Evolutionary conservation across 164 flowering plant species (phyloP), one percentile per base, ranked within the genome.

Genomic region (Akebia trifoliata): DNA sequence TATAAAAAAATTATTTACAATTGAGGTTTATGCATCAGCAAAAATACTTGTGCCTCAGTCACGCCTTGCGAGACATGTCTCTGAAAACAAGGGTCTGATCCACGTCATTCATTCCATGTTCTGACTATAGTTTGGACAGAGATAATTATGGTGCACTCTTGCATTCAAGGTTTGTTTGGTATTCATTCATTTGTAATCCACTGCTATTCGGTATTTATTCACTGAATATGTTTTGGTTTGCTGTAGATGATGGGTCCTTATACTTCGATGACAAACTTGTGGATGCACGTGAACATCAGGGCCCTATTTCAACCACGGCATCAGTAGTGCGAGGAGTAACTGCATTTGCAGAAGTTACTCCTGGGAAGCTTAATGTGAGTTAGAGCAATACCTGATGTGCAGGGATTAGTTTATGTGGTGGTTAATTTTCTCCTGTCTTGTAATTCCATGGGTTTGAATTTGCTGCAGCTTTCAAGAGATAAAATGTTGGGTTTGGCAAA

Each of bases 201-300:
- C 11, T 53, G 14, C 34, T 22, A 37, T 28, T 51, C 1, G 34
- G 18, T 55, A 24, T 35, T 12, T 30, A 29, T 24, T 48, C 38
- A 47, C 34, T 36, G 32, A 34, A 25, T 11, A 34, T 26, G 1
- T n/a, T 29, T 53, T 52, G 39, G 9, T 18, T 50, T 45, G 14
- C 30, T 68, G 20, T 56, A 92, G 97, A 86, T 80, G 96, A 94
- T 70, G 97, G 95, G 42, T 57, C 93, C 53, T 72, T 69, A 35
- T 90, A 81, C 73, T 94, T 94, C 53, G 90, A 87, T 74, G 97
- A 93, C 59, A 90, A 90, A 69, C 55, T 72, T 63, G 76, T 82
- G 59, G 85, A 76, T 76, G 77, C 75, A 26, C 72, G 29, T 52
- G 86, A 81, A 38, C 66, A 87, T 64, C 83, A 74, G 30, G 83